Percentiles rank a stretch among this genome's conserved stretches.
Conservation (phyloP, 495 filamentous ascomycete species). For the Penicillium maclennaniae region DNA sequence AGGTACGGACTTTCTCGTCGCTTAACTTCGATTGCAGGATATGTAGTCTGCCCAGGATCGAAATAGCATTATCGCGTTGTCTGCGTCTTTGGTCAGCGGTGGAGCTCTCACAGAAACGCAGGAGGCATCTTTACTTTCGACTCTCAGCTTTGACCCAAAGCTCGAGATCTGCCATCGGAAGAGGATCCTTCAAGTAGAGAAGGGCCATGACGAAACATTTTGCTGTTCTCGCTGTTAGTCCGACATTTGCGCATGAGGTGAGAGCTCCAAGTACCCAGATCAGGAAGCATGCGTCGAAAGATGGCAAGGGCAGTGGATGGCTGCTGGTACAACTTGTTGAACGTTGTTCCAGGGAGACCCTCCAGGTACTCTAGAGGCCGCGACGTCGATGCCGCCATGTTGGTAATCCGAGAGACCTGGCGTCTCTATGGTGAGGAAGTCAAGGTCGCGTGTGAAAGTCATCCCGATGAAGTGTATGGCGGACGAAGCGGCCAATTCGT, state of each 20-base stretch:
- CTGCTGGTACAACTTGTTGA: constrained; percentile 87
- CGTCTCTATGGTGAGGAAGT: constrained; percentile 31
- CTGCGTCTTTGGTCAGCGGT: constrained; percentile 32
- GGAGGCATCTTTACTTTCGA: constrained; percentile 52
- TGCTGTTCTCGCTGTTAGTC: constrained; percentile 52
- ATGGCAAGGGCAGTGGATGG: constrained; percentile 93
- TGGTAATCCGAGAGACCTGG: constrained; percentile 31
- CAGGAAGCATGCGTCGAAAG: constrained; percentile 94
- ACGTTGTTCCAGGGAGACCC: constrained; percentile 81
- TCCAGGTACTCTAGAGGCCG: constrained; percentile 81
- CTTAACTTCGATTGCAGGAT: constrained; percentile 63
- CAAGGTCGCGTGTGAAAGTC: constrained; percentile 12
- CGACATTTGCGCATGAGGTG: not conserved
- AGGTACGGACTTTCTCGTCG: constrained; percentile 57
- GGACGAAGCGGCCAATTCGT: constrained; percentile 29
- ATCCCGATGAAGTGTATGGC: constrained; percentile 22
- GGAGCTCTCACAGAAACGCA: not conserved
- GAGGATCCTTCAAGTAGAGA: constrained; percentile 76
- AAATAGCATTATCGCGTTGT: constrained; percentile 76
- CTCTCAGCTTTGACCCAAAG: constrained; percentile 75
- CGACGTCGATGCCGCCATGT: constrained; percentile 66
- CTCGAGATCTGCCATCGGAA: constrained; percentile 73
- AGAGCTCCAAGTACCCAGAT: constrained; percentile 61
- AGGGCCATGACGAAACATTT: constrained; percentile 94
- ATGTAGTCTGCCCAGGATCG: constrained; percentile 75